Conservation (phyloP, 441 rosid genomes). For the Aquilaria agallochum region DNA sequence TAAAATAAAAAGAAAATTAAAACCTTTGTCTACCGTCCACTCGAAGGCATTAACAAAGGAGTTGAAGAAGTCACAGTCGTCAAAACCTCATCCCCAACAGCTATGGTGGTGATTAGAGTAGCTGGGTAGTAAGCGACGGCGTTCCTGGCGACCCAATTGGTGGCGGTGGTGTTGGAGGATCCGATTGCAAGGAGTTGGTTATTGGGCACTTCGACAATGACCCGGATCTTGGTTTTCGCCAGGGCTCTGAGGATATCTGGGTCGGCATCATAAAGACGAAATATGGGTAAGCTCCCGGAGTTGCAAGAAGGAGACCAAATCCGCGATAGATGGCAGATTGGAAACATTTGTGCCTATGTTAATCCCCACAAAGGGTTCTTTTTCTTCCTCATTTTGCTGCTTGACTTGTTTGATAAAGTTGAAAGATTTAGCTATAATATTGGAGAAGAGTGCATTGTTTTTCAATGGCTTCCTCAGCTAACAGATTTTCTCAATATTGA, state of each 20-base stretch:
- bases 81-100: slow-evolving; percentile 85
- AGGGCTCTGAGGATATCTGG: slow-evolving; percentile 67
- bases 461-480: no score
- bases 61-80: slow-evolving; percentile 78
- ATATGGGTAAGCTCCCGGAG: no score
- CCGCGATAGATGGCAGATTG: no score
- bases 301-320: no score
- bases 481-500: no score
- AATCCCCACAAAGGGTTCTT: slow-evolving; percentile 61
- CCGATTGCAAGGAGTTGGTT: slow-evolving; percentile 90
- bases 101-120: slow-evolving; percentile 60
- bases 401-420: slow-evolving; percentile 25
- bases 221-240: slow-evolving; percentile 80
- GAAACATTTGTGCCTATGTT: no score
- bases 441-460: not conserved
- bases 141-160: slow-evolving; percentile 73
- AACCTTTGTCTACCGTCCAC: no score
- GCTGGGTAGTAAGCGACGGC: slow-evolving; percentile 74
- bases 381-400: slow-evolving; percentile 41
- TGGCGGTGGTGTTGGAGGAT: slow-evolving; percentile 73
- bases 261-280: slow-evolving; percentile 70
- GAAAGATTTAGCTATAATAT: slow-evolving; percentile 19
- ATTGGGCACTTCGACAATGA: slow-evolving; percentile 77
- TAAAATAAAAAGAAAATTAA: no score
- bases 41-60: slow-evolving; percentile 53